These are phyloP conservation scores for Paspalum vaginatum DNA, from an alignment of 176 grass and related monocot species.

Conservation along the genomic window DNA sequence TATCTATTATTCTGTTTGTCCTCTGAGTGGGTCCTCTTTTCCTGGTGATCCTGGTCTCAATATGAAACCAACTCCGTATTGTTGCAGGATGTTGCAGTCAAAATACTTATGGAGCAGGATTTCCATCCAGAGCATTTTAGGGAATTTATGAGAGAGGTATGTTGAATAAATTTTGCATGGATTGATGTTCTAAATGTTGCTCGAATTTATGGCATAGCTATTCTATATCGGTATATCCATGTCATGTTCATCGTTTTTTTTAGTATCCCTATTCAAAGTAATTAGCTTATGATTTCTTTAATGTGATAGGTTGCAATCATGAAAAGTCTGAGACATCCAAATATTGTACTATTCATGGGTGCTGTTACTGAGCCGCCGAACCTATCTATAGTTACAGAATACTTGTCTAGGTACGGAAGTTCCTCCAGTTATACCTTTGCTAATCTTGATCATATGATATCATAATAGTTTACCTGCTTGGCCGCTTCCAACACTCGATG, in stretches of 20 bases:
- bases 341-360: conserved; percentile 98
- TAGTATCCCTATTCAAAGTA: background rate
- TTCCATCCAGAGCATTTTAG: conserved; percentile 83
- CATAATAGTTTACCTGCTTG: background rate
- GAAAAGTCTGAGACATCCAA: conserved; percentile 93
- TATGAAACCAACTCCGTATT: conserved; percentile 28
- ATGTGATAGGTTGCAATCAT: conserved; percentile 71
- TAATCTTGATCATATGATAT: background rate
- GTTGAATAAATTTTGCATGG: conserved; percentile 26
- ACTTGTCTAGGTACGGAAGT: conserved; percentile 80
- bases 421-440: conserved; percentile 8
- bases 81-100: conserved; percentile 92
- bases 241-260: background rate
- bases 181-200: background rate
- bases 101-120: conserved; percentile 99
- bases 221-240: background rate
- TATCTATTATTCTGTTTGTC: conserved; percentile 15
- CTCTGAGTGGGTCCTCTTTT: background rate
- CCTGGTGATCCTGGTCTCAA: conserved; percentile 12
- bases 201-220: background rate
- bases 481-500: background rate
- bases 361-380: conserved; percentile 87
- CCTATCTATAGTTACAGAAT: conserved; percentile 85
- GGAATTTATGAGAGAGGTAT: conserved; percentile 97
- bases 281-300: conserved; percentile 23